A percentile compares a stretch with the other conserved stretches of the same genome.
Conservation (phyloP, 495 filamentous ascomycete genomes). For the Penicillium lagena region DNA sequence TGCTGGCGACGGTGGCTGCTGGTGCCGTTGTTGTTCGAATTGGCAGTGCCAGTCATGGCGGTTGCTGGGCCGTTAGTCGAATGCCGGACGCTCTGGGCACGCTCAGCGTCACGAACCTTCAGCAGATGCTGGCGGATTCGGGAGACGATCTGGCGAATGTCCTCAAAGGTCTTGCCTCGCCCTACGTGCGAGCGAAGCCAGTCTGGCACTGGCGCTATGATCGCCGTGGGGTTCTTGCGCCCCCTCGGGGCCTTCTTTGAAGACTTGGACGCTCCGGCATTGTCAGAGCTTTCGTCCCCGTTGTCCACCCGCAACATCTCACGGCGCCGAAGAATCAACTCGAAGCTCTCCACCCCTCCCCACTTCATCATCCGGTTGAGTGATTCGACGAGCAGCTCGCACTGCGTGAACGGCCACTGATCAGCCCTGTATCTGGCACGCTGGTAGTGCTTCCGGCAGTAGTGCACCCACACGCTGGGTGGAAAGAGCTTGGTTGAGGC, state of each 20-base stretch:
- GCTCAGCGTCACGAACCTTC: conserved; percentile 1
- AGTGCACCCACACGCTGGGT: conserved; percentile 56
- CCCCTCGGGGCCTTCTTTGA: conserved; percentile 1
- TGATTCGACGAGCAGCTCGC: conserved; percentile 50
- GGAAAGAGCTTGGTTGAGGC: conserved; percentile 63
- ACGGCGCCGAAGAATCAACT: conserved; percentile 19
- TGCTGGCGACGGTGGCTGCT: not conserved
- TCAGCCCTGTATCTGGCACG: conserved; percentile 58
- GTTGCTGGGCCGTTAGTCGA: not conserved
- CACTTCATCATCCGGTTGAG: conserved; percentile 54
- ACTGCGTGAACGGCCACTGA: conserved; percentile 55
- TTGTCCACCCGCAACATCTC: conserved; percentile 13
- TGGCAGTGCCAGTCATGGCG: not conserved
- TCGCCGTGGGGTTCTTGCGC: conserved; percentile 14
- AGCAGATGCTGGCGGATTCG: conserved; percentile 13
- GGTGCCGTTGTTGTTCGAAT: not conserved
- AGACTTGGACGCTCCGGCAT: not conserved
- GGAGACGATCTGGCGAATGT: conserved; percentile 23
- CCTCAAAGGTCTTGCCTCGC: conserved; percentile 18
- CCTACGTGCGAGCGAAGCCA: conserved; percentile 28
- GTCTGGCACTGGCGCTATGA: conserved; percentile 20
- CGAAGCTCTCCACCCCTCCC: conserved; percentile 40
- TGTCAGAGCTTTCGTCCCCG: conserved; percentile 9
- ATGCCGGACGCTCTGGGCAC: conserved; percentile 2
- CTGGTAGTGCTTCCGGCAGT: conserved; percentile 85